These are phyloP conservation scores for Nitzschia sp. DNA, from an alignment of 108 stramenopile genomes.

Conservation along the genomic window DNA sequence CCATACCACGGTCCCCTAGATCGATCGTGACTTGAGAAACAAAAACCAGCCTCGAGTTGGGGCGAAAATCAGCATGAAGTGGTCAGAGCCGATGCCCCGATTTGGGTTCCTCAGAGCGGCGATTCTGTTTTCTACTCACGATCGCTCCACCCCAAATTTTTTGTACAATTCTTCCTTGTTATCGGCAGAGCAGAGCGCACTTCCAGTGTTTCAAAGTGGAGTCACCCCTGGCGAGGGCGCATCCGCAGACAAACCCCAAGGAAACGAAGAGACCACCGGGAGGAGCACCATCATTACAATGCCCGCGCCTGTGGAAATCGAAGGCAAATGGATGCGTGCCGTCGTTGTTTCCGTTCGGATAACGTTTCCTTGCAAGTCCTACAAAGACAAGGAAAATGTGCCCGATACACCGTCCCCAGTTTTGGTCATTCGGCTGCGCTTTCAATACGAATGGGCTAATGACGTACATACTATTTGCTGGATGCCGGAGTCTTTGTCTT, in stretches of 20 bases:
- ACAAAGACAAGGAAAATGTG: conserved; percentile 9
- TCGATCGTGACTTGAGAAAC: conserved; percentile 27
- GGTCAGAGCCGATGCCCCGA: background rate
- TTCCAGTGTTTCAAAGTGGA: conserved; percentile 37
- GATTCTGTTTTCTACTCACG: conserved; percentile 53
- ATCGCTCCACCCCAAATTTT: conserved; percentile 42
- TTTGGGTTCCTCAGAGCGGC: conserved; percentile 62
- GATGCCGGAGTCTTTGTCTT: conserved; percentile 28
- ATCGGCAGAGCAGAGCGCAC: conserved; percentile 27
- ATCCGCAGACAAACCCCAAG: too few relatives aligned
- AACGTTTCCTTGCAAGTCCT: conserved; percentile 13
- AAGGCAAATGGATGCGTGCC: conserved; percentile 23
- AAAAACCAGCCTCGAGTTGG: conserved; percentile 1
- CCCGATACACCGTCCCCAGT: conserved; percentile 23
- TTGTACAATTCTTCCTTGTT: conserved; percentile 34
- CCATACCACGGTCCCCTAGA: conserved; percentile 31
- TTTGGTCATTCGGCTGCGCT: conserved; percentile 24
- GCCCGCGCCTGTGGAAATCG: background rate
- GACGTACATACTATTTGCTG: conserved; percentile 32
- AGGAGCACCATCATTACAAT: background rate
- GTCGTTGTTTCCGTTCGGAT: conserved; percentile 18
- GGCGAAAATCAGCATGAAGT: background rate
- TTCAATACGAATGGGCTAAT: conserved; percentile 19
- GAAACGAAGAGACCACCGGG: too few relatives aligned
- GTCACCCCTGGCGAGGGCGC: too few relatives aligned